Evolutionary conservation across 1,284 basidiomycete species (phyloP).

Genomic region (Hemileia vastatrix): DNA sequence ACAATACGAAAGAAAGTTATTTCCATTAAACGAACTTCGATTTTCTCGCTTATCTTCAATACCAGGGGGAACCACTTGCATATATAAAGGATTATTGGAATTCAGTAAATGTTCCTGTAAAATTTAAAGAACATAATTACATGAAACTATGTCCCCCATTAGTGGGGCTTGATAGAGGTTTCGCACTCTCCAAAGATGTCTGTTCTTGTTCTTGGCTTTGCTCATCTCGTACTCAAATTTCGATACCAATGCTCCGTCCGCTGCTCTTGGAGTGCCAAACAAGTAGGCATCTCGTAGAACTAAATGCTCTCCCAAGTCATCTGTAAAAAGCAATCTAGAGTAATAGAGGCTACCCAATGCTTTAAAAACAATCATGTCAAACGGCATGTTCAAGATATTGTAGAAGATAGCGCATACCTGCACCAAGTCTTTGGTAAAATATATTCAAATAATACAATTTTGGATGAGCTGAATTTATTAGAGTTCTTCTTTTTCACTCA

Average conservation of each 20-base stretch:
- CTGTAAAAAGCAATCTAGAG: constrained; percentile 10
- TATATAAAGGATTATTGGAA: too few relatives aligned
- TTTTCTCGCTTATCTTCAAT: constrained; percentile 10
- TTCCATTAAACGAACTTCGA: background rate
- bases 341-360: too few relatives aligned
- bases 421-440: constrained; percentile 5
- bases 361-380: too few relatives aligned
- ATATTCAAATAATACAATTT: background rate
- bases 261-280: constrained; percentile 18
- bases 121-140: too few relatives aligned
- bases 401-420: constrained; percentile 13
- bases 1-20: constrained; percentile 1
- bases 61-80: constrained; percentile 12
- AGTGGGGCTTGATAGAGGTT: constrained; percentile 9
- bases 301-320: constrained; percentile 13
- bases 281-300: constrained; percentile 15
- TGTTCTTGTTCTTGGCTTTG: constrained; percentile 2
- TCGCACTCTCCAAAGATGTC: constrained; percentile 10
- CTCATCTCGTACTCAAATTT: constrained; percentile 9
- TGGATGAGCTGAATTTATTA: too few relatives aligned
- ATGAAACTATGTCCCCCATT: constrained; percentile 10
- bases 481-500: too few relatives aligned
- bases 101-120: too few relatives aligned
- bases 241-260: constrained; percentile 4
- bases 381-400: too few relatives aligned